Evolutionary conservation across 208 protist genomes (phyloP), one percentile per base, ranked within the genome.

Genomic region (Wallacemonas sp.): DNA sequence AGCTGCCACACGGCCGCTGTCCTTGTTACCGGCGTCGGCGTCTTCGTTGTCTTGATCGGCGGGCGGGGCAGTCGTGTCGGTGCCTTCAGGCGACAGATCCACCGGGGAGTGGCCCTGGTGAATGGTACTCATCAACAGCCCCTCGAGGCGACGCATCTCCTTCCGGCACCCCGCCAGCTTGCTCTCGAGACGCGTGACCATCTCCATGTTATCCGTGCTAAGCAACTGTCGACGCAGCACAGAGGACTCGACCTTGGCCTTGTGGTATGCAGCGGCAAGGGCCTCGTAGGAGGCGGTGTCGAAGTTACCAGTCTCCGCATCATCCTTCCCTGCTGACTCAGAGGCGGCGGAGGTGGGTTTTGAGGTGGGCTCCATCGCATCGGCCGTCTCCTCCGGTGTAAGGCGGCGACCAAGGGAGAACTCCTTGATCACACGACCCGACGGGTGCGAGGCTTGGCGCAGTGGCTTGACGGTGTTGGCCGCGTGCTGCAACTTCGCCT

Each of bases 241-340:
- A 30, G 90, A 91, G 44, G 86, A 79, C 63, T 96, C 87, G 12
- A 96, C 87, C 63, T 94, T 93, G 54, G 76, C 75, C 63, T 89
- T 88, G 81, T 94, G 87, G 64, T 93, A 96, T 27, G 82, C 87
- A 60, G 79, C 88, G 21, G 79, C 76, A 21, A 91, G 67, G 45
- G 76, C 67, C 45, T 93, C 85, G 44, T 88, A 90, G 39, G 62
- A 66, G 30, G 76, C 63, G 33, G 77, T 72, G 65, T 83, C 78
- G 62, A 82, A 90, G 3, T 2, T 36, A 8, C 26, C 34, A 11
- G 45, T 63, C 33, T 72, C 70, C 55, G 63, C 49, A 19, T 65
- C 45, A 21, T 77, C 64, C 27, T 44, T 30, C 6, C 41, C 24
- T n/a, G 42, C 15, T 12, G 15, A 55, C 30, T 49, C 14, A 30